A percentile compares a stretch with the other conserved stretches of the same genome.
phyloP scores from a whole-genome alignment of 768 basidiomycete species.

The Amanita exitialis region DNA sequence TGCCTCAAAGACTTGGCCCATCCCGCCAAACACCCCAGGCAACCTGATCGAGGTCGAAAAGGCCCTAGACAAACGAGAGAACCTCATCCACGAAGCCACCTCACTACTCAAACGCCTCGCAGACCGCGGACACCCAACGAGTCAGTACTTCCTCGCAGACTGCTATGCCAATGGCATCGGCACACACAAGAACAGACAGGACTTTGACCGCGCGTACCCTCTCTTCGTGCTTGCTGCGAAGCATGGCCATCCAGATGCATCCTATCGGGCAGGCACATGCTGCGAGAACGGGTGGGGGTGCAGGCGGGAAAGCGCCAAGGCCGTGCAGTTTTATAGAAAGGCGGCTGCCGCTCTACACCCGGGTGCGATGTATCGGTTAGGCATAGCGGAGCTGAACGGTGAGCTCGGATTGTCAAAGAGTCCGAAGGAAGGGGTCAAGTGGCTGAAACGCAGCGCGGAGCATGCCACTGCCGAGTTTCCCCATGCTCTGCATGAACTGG shows the following conservation, averaged over 20 bases:
- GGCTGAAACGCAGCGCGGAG: slow-evolving; percentile 96
- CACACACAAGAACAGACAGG: slow-evolving; percentile 80
- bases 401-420: slow-evolving; percentile 80
- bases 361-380: slow-evolving; percentile 93
- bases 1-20: slow-evolving; percentile 82
- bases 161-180: slow-evolving; percentile 99
- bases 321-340: slow-evolving; percentile 88
- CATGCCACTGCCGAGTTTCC: slow-evolving; percentile 92
- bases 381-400: slow-evolving; percentile 93
- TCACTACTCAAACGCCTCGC: slow-evolving; percentile 83
- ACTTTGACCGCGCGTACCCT: slow-evolving; percentile 96
- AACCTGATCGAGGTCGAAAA: slow-evolving; percentile 78
- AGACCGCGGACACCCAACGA: slow-evolving; percentile 87
- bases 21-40: slow-evolving; percentile 57
- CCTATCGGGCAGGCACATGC: slow-evolving; percentile 93
- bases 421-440: slow-evolving; percentile 95
- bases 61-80: slow-evolving; percentile 75
- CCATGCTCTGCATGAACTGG: slow-evolving; percentile 91
- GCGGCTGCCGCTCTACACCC: slow-evolving; percentile 87
- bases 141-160: slow-evolving; percentile 97
- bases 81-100: slow-evolving; percentile 82
- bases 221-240: slow-evolving; percentile 94
- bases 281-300: slow-evolving; percentile 99
- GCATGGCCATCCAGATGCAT: slow-evolving; percentile 92
- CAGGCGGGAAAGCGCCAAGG: slow-evolving; percentile 84